These are phyloP conservation scores for Marsdenia floribunda DNA, from an alignment of 257 asterid genomes.

Conservation along the genomic window DNA sequence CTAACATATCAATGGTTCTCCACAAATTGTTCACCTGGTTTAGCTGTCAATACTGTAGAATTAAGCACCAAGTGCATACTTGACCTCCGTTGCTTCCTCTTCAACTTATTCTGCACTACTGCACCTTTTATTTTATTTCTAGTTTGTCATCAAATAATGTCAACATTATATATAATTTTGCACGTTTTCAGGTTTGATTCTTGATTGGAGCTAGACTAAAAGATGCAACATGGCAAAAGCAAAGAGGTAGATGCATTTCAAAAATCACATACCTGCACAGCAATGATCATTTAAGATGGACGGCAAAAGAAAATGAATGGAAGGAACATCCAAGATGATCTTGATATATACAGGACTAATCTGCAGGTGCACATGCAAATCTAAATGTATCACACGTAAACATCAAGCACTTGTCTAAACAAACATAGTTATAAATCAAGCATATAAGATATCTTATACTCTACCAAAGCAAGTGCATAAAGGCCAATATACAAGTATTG, in stretches of 20 bases:
- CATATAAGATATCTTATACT: background rate
- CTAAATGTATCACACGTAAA: background rate
- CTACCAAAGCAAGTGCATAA: background rate
- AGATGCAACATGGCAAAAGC: background rate
- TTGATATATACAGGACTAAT: background rate
- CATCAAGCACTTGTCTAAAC: background rate
- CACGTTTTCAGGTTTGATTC: slow-evolving; percentile 16
- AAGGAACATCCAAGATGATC: background rate
- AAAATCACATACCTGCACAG: background rate
- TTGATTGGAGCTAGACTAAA: slow-evolving; percentile 6
- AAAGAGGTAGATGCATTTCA: slow-evolving; percentile 2
- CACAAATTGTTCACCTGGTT: slow-evolving; percentile 12
- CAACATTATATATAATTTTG: slow-evolving; percentile 16
- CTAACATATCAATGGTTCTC: background rate
- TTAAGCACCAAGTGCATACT: slow-evolving; percentile 11
- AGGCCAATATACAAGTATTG: background rate
- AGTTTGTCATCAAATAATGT: slow-evolving; percentile 11
- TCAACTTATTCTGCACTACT: slow-evolving; percentile 29
- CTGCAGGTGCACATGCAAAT: background rate
- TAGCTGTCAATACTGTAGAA: slow-evolving; percentile 12
- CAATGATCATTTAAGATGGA: background rate
- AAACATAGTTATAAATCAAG: background rate
- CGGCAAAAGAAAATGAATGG: too few relatives aligned
- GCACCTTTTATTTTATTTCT: slow-evolving; percentile 2
- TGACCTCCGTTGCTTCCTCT: slow-evolving; percentile 9